These are phyloP conservation scores for Dactylis glomerata DNA, from an alignment of 176 grass and related monocot species.

Conservation along the genomic window DNA sequence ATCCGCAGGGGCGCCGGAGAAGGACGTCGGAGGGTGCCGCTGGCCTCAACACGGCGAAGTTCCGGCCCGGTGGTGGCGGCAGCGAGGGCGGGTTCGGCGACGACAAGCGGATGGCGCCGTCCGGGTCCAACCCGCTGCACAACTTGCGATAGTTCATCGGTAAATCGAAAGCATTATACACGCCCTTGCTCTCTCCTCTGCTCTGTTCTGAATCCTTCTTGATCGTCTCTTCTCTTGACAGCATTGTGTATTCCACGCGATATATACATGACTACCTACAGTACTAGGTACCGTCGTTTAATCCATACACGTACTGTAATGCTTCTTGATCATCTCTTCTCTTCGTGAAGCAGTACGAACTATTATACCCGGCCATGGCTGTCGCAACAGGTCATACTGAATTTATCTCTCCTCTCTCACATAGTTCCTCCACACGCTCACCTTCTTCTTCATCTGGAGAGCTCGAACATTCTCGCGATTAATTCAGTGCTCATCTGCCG, in stretches of 20 bases:
- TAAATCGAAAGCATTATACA: neutral
- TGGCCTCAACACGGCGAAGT: neutral
- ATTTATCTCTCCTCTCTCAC: neutral
- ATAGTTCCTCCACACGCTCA: neutral
- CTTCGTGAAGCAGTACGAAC: neutral
- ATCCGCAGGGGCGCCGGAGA: neutral
- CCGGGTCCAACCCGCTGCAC: conserved; percentile 69
- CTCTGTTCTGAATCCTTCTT: neutral
- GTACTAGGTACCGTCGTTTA: neutral
- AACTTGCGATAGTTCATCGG: conserved; percentile 24
- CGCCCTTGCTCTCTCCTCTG: neutral
- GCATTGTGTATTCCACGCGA: neutral
- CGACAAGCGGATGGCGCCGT: conserved; percentile 62
- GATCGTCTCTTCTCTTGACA: neutral
- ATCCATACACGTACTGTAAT: neutral
- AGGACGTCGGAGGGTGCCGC: neutral
- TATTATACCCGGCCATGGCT: neutral
- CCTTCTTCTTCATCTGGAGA: neutral
- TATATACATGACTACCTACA: neutral
- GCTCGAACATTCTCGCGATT: neutral
- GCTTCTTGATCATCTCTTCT: neutral
- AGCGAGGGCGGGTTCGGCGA: conserved; percentile 4
- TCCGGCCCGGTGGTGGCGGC: neutral
- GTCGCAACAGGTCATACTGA: neutral
- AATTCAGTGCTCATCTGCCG: neutral